Conservation (phyloP, 2,329 filamentous ascomycete genomes). For the Colletotrichum tropicale region DNA sequence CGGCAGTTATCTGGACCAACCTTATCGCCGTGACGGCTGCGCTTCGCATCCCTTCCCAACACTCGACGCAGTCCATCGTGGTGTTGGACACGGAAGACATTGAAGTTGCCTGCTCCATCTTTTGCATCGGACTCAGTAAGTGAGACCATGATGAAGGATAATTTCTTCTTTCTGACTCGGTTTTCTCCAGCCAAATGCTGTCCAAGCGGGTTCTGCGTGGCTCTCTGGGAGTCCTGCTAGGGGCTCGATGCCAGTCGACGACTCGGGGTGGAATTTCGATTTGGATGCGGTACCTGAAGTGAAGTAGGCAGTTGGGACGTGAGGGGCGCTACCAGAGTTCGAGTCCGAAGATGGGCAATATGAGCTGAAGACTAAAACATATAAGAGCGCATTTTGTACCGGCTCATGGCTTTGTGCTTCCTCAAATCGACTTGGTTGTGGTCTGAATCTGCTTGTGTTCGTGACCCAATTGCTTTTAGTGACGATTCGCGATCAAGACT, state of each 20-base stretch:
- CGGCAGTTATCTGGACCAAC: background rate
- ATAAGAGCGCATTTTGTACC: background rate
- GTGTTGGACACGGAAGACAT: background rate
- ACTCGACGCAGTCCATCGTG: background rate
- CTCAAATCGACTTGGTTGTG: background rate
- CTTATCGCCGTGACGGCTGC: background rate
- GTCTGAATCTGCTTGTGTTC: background rate
- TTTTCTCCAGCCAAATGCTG: background rate
- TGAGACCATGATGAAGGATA: too few species aligned
- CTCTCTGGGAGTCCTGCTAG: background rate
- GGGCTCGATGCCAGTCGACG: background rate
- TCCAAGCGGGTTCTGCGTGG: background rate
- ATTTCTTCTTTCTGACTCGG: background rate
- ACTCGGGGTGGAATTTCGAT: background rate
- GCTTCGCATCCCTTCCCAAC: background rate
- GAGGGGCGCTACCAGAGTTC: background rate
- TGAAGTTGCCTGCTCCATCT: background rate
- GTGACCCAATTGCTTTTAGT: background rate
- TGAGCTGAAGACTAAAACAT: background rate
- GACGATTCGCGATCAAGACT: background rate
- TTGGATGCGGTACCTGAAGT: background rate
- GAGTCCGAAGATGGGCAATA: fast-evolving
- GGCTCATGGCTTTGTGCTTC: background rate
- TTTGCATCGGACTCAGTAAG: background rate
- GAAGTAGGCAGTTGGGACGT: background rate